Percentiles rank a stretch among this genome's conserved stretches.
Evolutionary conservation across 305 asterid species (phyloP).

Genomic region (Solanum chacoense): DNA sequence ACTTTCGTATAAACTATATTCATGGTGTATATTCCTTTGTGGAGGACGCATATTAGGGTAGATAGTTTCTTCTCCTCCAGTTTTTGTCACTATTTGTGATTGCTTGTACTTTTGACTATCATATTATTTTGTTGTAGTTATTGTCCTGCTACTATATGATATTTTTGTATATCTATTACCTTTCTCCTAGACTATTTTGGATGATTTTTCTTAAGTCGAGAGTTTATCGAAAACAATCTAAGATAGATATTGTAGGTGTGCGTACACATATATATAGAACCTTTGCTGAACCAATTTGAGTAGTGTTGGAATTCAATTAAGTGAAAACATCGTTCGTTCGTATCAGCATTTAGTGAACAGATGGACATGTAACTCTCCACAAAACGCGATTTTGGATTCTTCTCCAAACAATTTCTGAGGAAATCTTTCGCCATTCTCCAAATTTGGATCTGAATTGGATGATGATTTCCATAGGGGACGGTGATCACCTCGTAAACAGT

Average conservation of each 20-base stretch:
- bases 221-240: not conserved
- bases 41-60: not conserved
- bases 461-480: not conserved
- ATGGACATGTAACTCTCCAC: no score
- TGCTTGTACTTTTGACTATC: not conserved
- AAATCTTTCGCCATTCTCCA: not conserved
- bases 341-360: no score
- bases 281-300: no score
- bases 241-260: not conserved
- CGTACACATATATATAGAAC: not conserved
- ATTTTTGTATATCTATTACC: not conserved
- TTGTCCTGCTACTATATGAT: no score
- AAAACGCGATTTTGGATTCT: not conserved
- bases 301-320: no score
- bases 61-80: not conserved
- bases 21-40: not conserved
- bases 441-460: not conserved
- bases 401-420: not conserved
- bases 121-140: no score
- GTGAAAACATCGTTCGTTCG: no score
- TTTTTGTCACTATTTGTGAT: not conserved
- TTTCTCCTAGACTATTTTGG: not conserved
- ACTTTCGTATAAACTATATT: no score
- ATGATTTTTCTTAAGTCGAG: no score
- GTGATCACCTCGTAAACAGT: not conserved